Conservation (phyloP, 176 grass and related monocot species). For the Aegilops tauschii region DNA sequence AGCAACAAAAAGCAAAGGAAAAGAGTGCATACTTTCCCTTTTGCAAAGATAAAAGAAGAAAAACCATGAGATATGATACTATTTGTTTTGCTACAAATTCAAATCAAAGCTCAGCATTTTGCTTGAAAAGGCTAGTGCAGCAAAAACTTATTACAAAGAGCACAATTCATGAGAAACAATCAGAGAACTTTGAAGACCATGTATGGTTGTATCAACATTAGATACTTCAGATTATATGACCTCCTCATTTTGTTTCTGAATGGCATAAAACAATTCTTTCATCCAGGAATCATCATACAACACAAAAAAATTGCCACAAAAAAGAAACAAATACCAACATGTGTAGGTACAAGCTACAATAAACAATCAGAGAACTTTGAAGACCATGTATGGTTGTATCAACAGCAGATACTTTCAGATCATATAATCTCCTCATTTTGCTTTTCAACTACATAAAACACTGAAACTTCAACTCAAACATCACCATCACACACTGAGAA, state of each 20-base stretch:
- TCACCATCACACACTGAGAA: not conserved
- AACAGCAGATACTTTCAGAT: slow-evolving; percentile 47
- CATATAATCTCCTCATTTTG: not conserved
- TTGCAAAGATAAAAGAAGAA: not conserved
- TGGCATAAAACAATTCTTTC: too few relatives aligned
- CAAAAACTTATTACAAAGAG: not conserved
- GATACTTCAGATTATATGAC: slow-evolving; percentile 35
- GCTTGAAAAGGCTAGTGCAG: not conserved
- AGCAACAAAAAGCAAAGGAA: not conserved
- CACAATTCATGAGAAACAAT: slow-evolving; percentile 21
- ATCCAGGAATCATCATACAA: too few relatives aligned
- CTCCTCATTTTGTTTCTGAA: slow-evolving; percentile 42
- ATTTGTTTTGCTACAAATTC: not conserved
- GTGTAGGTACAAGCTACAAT: too few relatives aligned
- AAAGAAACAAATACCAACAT: too few relatives aligned
- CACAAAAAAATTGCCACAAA: too few relatives aligned
- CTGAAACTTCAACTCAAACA: not conserved
- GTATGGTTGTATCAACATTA: slow-evolving; percentile 27
- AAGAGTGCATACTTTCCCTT: not conserved
- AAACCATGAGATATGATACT: too few relatives aligned
- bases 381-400: slow-evolving; percentile 34
- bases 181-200: slow-evolving; percentile 68
- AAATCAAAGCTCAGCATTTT: not conserved
- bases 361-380: slow-evolving; percentile 69
- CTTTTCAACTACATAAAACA: not conserved